A percentile compares a stretch with the other conserved stretches of the same genome.
Conservation (phyloP, 2,329 filamentous ascomycete species). For the Venturia aucupariae region DNA sequence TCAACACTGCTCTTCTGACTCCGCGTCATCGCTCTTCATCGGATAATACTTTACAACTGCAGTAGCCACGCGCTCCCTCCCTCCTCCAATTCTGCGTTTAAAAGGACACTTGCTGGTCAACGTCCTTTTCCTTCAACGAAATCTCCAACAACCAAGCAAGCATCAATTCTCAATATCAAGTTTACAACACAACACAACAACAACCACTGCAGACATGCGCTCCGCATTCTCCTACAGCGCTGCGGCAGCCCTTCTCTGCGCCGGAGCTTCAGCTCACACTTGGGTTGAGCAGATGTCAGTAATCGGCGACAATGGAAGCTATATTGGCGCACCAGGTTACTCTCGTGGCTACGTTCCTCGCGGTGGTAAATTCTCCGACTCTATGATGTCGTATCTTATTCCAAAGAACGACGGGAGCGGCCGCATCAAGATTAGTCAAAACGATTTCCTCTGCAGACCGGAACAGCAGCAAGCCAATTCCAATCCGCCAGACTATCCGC, state of each 20-base stretch:
- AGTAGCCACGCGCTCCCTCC: background rate
- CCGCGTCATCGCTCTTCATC: too few relatives aligned
- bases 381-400: constrained; percentile 40
- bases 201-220: background rate
- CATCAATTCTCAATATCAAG: background rate
- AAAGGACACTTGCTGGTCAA: constrained; percentile 7
- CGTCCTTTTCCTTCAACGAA: background rate
- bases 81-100: background rate
- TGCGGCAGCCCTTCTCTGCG: background rate
- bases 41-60: background rate
- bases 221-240: constrained; percentile 2
- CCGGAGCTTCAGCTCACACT: constrained; percentile 44
- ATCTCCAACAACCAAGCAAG: background rate
- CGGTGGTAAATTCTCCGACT: constrained; percentile 24
- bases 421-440: constrained; percentile 38
- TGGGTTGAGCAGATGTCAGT: constrained; percentile 73
- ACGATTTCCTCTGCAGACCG: constrained; percentile 54
- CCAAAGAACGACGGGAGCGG: constrained; percentile 39
- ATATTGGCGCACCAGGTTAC: constrained; percentile 62
- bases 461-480: constrained; percentile 48
- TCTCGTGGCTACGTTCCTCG: constrained; percentile 61
- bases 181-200: background rate
- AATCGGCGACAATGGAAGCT: constrained; percentile 64
- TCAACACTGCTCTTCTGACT: background rate
- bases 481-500: constrained; percentile 50